A percentile compares a stretch with the other conserved stretches of the same genome.
These are phyloP conservation scores for Phlebiopsis flavidoalba DNA, from an alignment of 768 basidiomycete genomes.

Conservation along the genomic window DNA sequence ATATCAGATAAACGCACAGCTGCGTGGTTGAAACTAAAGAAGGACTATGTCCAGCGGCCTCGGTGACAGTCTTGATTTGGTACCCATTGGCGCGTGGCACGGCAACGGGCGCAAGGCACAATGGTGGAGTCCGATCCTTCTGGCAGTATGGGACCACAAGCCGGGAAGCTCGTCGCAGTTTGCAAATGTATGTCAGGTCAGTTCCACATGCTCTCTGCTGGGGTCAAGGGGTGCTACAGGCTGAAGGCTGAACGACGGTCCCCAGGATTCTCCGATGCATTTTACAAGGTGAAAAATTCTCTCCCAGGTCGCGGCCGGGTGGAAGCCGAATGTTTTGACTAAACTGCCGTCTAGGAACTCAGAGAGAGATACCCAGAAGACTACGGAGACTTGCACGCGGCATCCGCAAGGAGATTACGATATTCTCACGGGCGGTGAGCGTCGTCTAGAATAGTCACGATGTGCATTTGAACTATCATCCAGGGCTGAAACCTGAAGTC, in stretches of 20 bases:
- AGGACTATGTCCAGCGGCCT: constrained; percentile 82
- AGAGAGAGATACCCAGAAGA: constrained; percentile 59
- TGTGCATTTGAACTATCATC: not conserved
- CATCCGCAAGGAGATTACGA: constrained; percentile 46
- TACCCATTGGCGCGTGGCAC: constrained; percentile 82
- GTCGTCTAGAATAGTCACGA: not conserved
- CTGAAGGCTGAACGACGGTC: not conserved
- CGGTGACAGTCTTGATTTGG: constrained; percentile 70
- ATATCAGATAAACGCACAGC: constrained; percentile 70
- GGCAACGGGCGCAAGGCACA: constrained; percentile 84
- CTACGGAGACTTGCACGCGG: constrained; percentile 47
- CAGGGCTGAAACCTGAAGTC: constrained; percentile 59
- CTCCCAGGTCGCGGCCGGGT: not conserved
- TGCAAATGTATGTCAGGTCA: constrained; percentile 89
- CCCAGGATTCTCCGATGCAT: constrained; percentile 76
- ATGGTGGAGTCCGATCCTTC: constrained; percentile 90
- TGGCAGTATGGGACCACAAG: constrained; percentile 68
- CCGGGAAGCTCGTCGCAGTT: constrained; percentile 63
- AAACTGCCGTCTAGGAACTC: constrained; percentile 41
- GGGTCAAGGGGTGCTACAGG: not conserved
- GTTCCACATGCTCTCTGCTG: constrained; percentile 15
- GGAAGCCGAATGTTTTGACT: not conserved
- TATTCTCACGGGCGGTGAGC: constrained; percentile 59
- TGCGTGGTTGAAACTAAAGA: constrained; percentile 90
- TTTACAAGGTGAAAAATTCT: constrained; percentile 57